These are phyloP conservation scores for Auriscalpium vulgare DNA, from an alignment of 768 basidiomycete genomes.

Conservation along the genomic window DNA sequence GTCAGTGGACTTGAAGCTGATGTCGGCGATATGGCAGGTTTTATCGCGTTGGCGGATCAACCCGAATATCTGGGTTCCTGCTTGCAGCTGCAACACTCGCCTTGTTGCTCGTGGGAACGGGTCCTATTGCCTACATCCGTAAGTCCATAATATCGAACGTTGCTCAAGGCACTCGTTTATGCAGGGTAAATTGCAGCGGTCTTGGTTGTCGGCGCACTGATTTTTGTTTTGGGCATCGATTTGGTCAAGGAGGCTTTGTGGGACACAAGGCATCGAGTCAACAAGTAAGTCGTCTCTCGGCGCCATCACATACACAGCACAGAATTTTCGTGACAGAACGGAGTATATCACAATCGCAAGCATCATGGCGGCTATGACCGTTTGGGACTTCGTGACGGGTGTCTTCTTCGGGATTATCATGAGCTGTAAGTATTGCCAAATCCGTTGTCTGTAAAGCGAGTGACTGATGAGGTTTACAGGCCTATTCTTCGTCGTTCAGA, in stretches of 20 bases:
- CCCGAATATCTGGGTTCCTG: constrained; percentile 76
- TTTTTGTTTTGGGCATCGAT: constrained; percentile 91
- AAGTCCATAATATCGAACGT: constrained; percentile 22
- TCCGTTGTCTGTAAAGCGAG: neutral
- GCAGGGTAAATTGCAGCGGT: constrained; percentile 46
- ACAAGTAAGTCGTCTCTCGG: constrained; percentile 38
- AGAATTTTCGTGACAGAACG: constrained; percentile 29
- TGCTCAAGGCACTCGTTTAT: neutral
- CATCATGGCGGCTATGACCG: constrained; percentile 89
- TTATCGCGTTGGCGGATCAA: constrained; percentile 89
- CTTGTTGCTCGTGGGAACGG: constrained; percentile 76
- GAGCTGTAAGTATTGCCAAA: constrained; percentile 45
- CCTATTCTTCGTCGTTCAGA: constrained; percentile 96
- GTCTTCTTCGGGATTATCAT: constrained; percentile 88
- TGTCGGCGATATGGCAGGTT: constrained; percentile 39
- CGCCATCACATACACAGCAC: neutral
- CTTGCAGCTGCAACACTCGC: constrained; percentile 67
- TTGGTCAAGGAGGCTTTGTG: constrained; percentile 93
- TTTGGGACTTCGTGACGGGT: constrained; percentile 90
- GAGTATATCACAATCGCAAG: constrained; percentile 81
- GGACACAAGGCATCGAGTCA: constrained; percentile 89
- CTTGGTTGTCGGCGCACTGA: constrained; percentile 84
- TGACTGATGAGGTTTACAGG: constrained; percentile 31
- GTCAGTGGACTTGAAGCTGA: constrained; percentile 9
- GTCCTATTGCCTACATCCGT: constrained; percentile 90